Evolutionary conservation across 441 rosid genomes (phyloP).

Genomic region (Bruguiera hainesii): DNA sequence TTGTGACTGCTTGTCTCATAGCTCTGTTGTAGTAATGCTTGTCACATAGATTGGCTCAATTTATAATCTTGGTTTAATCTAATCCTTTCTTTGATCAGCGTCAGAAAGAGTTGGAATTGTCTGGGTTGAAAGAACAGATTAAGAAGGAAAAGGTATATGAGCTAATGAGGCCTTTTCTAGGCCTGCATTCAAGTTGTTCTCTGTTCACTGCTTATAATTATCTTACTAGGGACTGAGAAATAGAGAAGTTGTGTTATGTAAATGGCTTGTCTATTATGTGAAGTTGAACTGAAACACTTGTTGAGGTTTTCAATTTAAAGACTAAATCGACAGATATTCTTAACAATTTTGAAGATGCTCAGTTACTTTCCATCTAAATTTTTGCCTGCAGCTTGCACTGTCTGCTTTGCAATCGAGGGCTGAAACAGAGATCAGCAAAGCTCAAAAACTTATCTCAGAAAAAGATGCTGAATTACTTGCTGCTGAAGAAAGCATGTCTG

Average conservation of each 20-base stretch:
- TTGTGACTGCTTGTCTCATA: conserved; percentile 12
- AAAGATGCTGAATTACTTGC: conserved; percentile 70
- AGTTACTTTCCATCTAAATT: neutral
- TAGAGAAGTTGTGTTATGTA: neutral
- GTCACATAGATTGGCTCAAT: conserved; percentile 12
- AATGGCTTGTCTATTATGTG: neutral
- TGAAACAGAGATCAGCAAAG: conserved; percentile 67
- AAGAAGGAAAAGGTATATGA: conserved; percentile 73
- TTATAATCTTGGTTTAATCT: conserved; percentile 5
- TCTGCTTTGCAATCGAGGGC: conserved; percentile 63
- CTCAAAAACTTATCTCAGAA: conserved; percentile 56
- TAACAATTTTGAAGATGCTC: too few relatives aligned
- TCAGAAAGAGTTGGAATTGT: conserved; percentile 77
- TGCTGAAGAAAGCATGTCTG: conserved; percentile 83
- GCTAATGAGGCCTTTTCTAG: conserved; percentile 9
- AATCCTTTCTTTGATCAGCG: conserved; percentile 44
- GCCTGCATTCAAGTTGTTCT: conserved; percentile 2
- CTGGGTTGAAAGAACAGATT: conserved; percentile 68
- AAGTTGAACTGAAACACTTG: too few relatives aligned
- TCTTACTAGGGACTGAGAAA: too few relatives aligned
- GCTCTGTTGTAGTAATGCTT: conserved; percentile 2
- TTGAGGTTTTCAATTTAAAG: too few relatives aligned
- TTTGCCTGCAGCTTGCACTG: conserved; percentile 48
- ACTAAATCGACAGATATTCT: too few relatives aligned
- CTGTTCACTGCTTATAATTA: neutral